Conservation (phyloP, 2,329 filamentous ascomycete genomes). For the Colletotrichum camelliae region DNA sequence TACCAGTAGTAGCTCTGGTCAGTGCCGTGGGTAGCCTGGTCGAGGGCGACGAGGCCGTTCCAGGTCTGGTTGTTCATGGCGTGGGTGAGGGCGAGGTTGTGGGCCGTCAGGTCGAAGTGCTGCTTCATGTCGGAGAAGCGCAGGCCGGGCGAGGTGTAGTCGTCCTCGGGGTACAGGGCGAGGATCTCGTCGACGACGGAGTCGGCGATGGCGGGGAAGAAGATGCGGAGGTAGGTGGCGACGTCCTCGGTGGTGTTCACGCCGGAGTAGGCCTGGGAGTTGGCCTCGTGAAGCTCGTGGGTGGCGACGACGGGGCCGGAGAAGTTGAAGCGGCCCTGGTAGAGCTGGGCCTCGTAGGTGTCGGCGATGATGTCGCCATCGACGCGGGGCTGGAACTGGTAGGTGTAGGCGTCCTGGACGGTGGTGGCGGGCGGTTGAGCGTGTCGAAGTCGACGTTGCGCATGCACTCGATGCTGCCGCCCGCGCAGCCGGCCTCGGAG, state of each 20-base stretch:
- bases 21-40: background rate
- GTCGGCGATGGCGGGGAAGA: conserved; percentile 25
- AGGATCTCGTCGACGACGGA: conserved; percentile 42
- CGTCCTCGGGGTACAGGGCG: conserved; percentile 17
- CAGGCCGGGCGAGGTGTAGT: background rate
- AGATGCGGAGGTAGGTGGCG: conserved; percentile 37
- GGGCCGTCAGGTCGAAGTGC: background rate
- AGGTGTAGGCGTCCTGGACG: background rate
- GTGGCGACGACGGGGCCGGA: conserved; percentile 14
- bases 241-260: conserved; percentile 48
- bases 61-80: background rate
- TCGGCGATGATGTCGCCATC: conserved; percentile 37
- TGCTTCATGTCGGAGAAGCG: conserved; percentile 5
- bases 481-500: background rate
- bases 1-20: conserved; percentile 9
- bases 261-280: conserved; percentile 49
- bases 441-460: conserved; percentile 7
- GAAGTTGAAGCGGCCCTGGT: conserved; percentile 32
- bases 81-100: conserved; percentile 1
- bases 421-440: background rate
- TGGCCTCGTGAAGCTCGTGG: conserved; percentile 45
- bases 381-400: conserved; percentile 38
- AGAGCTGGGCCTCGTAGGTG: conserved; percentile 33
- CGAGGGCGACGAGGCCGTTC: background rate
- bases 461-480: background rate